These are phyloP conservation scores for Pleodorina starrii DNA, from an alignment of 139 green algal species.

Conservation along the genomic window DNA sequence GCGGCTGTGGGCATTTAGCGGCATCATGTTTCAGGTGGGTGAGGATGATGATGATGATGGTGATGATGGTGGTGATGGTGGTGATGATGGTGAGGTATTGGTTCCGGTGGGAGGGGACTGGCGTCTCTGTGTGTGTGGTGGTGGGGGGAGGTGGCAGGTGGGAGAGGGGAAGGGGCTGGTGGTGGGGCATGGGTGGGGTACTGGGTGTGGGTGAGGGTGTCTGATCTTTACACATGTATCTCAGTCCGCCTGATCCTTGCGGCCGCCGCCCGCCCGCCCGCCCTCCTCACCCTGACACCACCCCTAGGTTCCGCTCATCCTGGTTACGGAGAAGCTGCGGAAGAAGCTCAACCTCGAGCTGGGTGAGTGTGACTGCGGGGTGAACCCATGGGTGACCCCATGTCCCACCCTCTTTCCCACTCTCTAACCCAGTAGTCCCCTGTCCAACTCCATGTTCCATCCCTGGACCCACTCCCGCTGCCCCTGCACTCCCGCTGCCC, in stretches of 20 bases:
- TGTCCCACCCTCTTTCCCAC: neutral
- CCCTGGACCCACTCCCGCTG: too few species aligned
- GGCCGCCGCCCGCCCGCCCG: too few species aligned
- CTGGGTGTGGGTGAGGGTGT: too few species aligned
- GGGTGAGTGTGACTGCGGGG: neutral
- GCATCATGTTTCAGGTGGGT: constrained; percentile 80
- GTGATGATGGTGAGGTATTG: too few species aligned
- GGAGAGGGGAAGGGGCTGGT: too few species aligned
- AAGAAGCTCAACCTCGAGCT: constrained; percentile 65
- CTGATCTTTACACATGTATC: too few species aligned
- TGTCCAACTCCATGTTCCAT: neutral
- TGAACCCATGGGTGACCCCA: neutral
- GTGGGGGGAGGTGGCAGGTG: neutral
- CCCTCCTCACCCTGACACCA: too few species aligned
- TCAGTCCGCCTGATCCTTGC: too few species aligned
- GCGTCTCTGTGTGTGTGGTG: neutral
- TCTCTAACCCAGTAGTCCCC: neutral
- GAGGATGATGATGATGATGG: too few species aligned
- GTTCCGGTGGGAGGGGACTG: too few species aligned
- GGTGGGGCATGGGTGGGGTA: too few species aligned
- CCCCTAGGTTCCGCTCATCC: constrained; percentile 82
- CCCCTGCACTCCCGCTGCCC: neutral
- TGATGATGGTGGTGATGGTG: too few species aligned
- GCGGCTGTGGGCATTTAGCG: constrained; percentile 85
- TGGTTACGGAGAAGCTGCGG: constrained; percentile 74